Conservation (phyloP, 345 rosid species). For the Gynandropsis gynandra region DNA sequence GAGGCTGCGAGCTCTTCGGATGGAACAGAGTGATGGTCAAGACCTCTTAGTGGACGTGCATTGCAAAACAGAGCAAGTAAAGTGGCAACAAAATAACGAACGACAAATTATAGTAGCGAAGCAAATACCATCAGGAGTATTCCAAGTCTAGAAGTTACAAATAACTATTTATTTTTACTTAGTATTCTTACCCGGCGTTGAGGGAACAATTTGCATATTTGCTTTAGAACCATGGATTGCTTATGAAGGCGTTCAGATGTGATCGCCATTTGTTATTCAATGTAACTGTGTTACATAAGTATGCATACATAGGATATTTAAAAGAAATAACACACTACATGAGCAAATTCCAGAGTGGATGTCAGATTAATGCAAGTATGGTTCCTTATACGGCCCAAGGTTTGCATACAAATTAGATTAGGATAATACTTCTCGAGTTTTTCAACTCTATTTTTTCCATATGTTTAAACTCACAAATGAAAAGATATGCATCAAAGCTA, state of each 20-base stretch:
- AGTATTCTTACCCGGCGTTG: conserved; percentile 55
- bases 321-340: neutral
- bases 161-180: neutral
- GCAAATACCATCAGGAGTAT: too few species aligned
- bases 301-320: neutral
- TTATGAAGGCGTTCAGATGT: conserved; percentile 83
- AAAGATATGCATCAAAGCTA: too few species aligned
- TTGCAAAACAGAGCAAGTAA: conserved; percentile 46
- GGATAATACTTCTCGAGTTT: conserved; percentile 78
- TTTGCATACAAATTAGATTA: conserved; percentile 67
- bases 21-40: conserved; percentile 92
- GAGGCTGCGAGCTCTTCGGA: conserved; percentile 88
- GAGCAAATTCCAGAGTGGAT: neutral
- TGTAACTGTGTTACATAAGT: conserved; percentile 8
- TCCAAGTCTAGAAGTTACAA: too few species aligned
- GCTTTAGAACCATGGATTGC: conserved; percentile 78
- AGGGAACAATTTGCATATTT: conserved; percentile 87
- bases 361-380: neutral
- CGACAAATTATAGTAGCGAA: too few species aligned
- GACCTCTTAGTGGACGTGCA: conserved; percentile 83
- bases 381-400: conserved; percentile 66
- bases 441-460: conserved; percentile 52
- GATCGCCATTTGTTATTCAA: conserved; percentile 66
- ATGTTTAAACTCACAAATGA: conserved; percentile 35
- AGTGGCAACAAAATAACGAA: conserved; percentile 1